Evolutionary conservation across 371 early-diverging fungal species (phyloP).

Genomic region (Mortierella sp.): DNA sequence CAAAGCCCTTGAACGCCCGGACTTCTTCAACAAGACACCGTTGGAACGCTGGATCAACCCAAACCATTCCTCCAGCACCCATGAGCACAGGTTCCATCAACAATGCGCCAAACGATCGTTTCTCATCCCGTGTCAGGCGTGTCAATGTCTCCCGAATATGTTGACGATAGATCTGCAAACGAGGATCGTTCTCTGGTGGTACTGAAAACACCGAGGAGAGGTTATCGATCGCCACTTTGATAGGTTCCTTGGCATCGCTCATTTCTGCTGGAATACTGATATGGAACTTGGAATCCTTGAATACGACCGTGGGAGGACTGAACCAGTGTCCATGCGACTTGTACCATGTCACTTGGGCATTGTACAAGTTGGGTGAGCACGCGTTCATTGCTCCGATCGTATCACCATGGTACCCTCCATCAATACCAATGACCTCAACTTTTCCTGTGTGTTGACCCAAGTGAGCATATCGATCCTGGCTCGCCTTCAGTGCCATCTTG

Average conservation of each 20-base stretch:
- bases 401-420: conserved; percentile 88
- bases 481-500: conserved; percentile 78
- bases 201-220: conserved; percentile 25
- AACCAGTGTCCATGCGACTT: conserved; percentile 81
- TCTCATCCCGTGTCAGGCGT: conserved; percentile 55
- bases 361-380: conserved; percentile 79
- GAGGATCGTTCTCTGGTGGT: conserved; percentile 32
- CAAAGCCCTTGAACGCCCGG: conserved; percentile 58
- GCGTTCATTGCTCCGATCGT: conserved; percentile 90
- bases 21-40: conserved; percentile 69
- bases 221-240: conserved; percentile 38
- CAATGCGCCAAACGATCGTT: conserved; percentile 77
- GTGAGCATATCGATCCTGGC: conserved; percentile 58
- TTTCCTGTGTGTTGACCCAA: conserved; percentile 53
- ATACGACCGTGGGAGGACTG: conserved; percentile 73
- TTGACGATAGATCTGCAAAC: conserved; percentile 59
- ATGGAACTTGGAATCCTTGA: conserved; percentile 67
- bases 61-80: conserved; percentile 89
- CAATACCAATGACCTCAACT: conserved; percentile 73
- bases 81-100: conserved; percentile 83
- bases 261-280: conserved; percentile 58
- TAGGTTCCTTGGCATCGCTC: conserved; percentile 16
- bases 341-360: conserved; percentile 83
- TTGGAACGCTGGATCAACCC: conserved; percentile 87
- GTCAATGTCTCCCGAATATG: conserved; percentile 62